phyloP scores from a whole-genome alignment of 225 moss, liverwort and hornwort genomes.

The Pseudisothecium myosuroides region DNA sequence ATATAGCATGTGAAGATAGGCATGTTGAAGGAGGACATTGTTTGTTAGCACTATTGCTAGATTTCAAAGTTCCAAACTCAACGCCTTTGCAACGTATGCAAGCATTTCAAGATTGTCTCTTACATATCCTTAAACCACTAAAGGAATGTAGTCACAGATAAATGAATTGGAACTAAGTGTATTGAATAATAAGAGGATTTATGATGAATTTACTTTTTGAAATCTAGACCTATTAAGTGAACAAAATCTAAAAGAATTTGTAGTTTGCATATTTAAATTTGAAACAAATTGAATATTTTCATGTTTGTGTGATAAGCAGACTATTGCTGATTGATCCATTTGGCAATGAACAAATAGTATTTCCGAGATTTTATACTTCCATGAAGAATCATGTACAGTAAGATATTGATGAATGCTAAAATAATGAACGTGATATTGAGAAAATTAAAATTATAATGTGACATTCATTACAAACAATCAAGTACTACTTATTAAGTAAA shows the following conservation, averaged over 20 bases:
- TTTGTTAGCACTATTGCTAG: neutral
- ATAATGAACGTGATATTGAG: accelerated
- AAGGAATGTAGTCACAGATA: neutral
- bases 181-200: neutral
- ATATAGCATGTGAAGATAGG: no score
- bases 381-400: neutral
- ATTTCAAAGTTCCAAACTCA: neutral
- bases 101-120: neutral
- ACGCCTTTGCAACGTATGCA: neutral
- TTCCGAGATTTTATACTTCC: neutral
- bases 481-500: accelerated
- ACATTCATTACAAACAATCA: no score
- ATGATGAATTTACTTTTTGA: neutral
- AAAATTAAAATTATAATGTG: no score
- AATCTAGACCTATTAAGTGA: accelerated
- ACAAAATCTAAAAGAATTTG: accelerated
- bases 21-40: neutral
- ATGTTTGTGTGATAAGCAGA: neutral
- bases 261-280: neutral
- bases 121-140: neutral
- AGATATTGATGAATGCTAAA: neutral
- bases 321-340: neutral
- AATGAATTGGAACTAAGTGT: neutral
- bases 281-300: neutral
- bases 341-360: neutral